phyloP scores from a whole-genome alignment of 345 rosid species.

The Cardamine chenopodiifolia region DNA sequence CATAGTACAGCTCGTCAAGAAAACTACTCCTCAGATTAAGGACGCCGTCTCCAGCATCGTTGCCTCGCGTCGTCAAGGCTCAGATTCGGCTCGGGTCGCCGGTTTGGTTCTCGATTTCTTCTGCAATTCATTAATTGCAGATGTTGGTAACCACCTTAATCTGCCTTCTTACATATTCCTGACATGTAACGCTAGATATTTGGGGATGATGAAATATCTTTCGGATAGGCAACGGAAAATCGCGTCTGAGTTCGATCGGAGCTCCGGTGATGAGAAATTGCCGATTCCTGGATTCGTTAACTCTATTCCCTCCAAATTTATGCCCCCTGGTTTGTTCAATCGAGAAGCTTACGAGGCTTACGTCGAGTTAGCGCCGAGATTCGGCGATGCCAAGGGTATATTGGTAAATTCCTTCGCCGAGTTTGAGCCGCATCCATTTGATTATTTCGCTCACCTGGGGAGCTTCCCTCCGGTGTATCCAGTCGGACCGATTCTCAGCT shows the following conservation, averaged over 20 bases:
- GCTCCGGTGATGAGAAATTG: constrained; percentile 14
- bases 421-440: constrained; percentile 46
- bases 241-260: constrained; percentile 31
- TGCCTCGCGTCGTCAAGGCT: not conserved
- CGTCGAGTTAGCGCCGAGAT: constrained; percentile 45
- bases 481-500: constrained; percentile 49
- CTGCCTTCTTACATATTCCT: constrained; percentile 55
- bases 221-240: constrained; percentile 39
- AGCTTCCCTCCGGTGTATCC: constrained; percentile 36
- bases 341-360: constrained; percentile 44
- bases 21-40: constrained; percentile 18
- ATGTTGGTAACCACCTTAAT: constrained; percentile 43
- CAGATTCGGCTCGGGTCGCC: constrained; percentile 41
- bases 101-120: constrained; percentile 56
- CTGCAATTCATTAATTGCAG: constrained; percentile 44
- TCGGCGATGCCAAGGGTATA: constrained; percentile 48
- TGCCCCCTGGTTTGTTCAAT: constrained; percentile 44
- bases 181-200: constrained; percentile 47
- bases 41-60: constrained; percentile 30
- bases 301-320: constrained; percentile 40
- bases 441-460: not conserved
- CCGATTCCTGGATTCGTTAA: constrained; percentile 43
- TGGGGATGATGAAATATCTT: constrained; percentile 47
- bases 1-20: constrained; percentile 23
- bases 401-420: constrained; percentile 51